A percentile compares a stretch with the other conserved stretches of the same genome.
Conservation (phyloP, 2,329 filamentous ascomycete genomes). For the Pyrenophora seminiperda region DNA sequence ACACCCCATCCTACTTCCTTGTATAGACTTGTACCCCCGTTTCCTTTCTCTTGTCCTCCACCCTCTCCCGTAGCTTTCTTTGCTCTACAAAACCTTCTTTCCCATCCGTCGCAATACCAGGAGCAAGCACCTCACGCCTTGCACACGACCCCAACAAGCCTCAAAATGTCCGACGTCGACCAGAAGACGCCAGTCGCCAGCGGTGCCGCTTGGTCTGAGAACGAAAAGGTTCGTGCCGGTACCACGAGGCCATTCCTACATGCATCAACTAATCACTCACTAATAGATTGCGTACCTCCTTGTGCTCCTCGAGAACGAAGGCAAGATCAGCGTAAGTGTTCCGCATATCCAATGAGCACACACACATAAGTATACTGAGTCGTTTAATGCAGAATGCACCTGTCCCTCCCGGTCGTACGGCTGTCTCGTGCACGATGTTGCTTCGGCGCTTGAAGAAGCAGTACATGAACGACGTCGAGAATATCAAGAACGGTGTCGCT, state of each 20-base stretch:
- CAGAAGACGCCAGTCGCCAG: slow-evolving; percentile 16
- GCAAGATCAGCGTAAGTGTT: slow-evolving; percentile 18
- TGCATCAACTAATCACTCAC: slow-evolving; percentile 1
- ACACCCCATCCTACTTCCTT: too few relatives aligned
- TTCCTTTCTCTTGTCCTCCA: not conserved
- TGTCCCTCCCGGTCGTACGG: slow-evolving; percentile 28
- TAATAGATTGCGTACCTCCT: slow-evolving; percentile 31
- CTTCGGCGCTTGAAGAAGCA: slow-evolving; percentile 32
- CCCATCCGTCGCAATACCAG: too few relatives aligned
- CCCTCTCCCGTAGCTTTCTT: not conserved
- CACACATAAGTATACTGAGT: slow-evolving; percentile 2
- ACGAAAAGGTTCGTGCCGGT: slow-evolving; percentile 23
- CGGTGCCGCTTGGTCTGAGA: slow-evolving; percentile 29
- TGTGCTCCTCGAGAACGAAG: slow-evolving; percentile 26
- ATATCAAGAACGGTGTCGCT: slow-evolving; percentile 22
- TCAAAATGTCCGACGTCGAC: slow-evolving; percentile 12
- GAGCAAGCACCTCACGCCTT: not conserved
- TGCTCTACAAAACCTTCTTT: not conserved
- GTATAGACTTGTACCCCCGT: too few relatives aligned
- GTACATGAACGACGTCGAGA: slow-evolving; percentile 31
- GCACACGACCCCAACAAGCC: not conserved
- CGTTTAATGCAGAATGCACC: slow-evolving; percentile 22
- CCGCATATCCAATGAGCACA: not conserved
- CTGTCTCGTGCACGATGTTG: slow-evolving; percentile 35
- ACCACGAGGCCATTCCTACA: not conserved